Percentiles rank a stretch among this genome's conserved stretches.
phyloP scores from a whole-genome alignment of 257 asterid genomes.

The Salvia splendens region DNA sequence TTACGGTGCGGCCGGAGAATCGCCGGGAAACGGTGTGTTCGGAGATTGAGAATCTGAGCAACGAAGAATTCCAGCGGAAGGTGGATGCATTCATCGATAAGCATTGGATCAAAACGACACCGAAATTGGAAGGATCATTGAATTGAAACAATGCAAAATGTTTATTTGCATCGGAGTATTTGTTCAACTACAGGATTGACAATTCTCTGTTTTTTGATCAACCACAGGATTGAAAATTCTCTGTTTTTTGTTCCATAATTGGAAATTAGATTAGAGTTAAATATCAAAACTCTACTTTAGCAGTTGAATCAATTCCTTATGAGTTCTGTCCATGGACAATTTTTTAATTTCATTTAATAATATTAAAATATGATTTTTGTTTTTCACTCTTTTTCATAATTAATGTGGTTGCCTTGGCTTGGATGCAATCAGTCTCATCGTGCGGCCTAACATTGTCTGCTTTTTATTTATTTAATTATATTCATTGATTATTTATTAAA shows the following conservation, averaged over 20 bases:
- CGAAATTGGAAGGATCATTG: background rate
- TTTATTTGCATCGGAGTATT: background rate
- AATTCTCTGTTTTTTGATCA: slow-evolving; percentile 31
- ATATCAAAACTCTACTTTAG: background rate
- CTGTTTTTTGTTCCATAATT: too few species aligned
- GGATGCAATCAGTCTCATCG: too few species aligned
- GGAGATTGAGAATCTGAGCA: slow-evolving; percentile 63
- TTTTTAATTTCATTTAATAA: too few species aligned
- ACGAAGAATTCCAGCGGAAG: slow-evolving; percentile 68
- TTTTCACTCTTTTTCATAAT: too few species aligned
- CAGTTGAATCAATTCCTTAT: background rate
- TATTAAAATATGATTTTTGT: too few species aligned
- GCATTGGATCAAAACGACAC: slow-evolving; percentile 48
- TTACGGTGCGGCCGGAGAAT: slow-evolving; percentile 42
- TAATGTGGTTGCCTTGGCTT: too few species aligned
- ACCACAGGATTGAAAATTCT: too few species aligned
- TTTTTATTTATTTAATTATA: too few species aligned
- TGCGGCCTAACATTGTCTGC: too few species aligned
- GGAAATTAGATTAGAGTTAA: too few species aligned
- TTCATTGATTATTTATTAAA: too few species aligned
- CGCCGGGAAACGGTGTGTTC: slow-evolving; percentile 15
- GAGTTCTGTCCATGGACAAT: background rate
- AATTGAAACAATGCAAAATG: too few species aligned
- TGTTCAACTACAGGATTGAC: slow-evolving; percentile 21
- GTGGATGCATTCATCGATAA: slow-evolving; percentile 67